Evolutionary conservation across 2,329 filamentous ascomycete species (phyloP).

Genomic region (Elsinoe arachidis): DNA sequence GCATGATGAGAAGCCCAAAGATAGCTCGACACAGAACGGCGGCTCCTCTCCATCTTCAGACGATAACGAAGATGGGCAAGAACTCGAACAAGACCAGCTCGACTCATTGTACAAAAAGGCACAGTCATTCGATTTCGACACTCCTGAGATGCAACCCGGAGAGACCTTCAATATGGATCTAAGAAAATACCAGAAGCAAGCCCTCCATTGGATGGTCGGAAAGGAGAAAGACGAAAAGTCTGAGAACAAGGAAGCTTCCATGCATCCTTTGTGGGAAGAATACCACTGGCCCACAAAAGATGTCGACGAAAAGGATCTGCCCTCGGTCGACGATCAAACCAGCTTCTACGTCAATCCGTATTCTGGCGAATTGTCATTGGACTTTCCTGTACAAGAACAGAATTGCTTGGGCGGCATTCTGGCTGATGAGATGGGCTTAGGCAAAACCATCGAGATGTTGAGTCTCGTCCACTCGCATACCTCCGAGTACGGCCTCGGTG

Average conservation of each 20-base stretch:
- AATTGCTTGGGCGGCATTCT: constrained; percentile 88
- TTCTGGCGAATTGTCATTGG: constrained; percentile 81
- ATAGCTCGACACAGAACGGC: constrained; percentile 32
- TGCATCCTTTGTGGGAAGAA: constrained; percentile 97
- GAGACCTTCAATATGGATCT: constrained; percentile 74
- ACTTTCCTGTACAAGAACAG: constrained; percentile 90
- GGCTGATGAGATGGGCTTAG: constrained; percentile 94
- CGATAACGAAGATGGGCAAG: constrained; percentile 72
- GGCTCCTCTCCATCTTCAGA: constrained; percentile 50
- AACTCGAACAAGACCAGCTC: constrained; percentile 90
- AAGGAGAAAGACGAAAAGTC: constrained; percentile 78
- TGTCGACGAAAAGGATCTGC: constrained; percentile 69
- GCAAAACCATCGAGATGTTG: constrained; percentile 98
- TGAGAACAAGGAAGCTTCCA: constrained; percentile 61
- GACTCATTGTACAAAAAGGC: constrained; percentile 92
- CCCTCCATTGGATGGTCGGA: constrained; percentile 88
- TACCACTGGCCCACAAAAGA: constrained; percentile 85
- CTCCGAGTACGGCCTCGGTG: constrained; percentile 37
- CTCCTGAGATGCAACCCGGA: constrained; percentile 75
- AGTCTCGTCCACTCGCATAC: constrained; percentile 81
- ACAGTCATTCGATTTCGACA: constrained; percentile 91
- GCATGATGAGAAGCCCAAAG: constrained; percentile 50
- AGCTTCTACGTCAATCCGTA: constrained; percentile 96
- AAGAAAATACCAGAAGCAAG: constrained; percentile 90
- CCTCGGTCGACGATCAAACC: constrained; percentile 53